Evolutionary conservation across 2,329 filamentous ascomycete species (phyloP).

Genomic region (Knoxdaviesia capensis): DNA sequence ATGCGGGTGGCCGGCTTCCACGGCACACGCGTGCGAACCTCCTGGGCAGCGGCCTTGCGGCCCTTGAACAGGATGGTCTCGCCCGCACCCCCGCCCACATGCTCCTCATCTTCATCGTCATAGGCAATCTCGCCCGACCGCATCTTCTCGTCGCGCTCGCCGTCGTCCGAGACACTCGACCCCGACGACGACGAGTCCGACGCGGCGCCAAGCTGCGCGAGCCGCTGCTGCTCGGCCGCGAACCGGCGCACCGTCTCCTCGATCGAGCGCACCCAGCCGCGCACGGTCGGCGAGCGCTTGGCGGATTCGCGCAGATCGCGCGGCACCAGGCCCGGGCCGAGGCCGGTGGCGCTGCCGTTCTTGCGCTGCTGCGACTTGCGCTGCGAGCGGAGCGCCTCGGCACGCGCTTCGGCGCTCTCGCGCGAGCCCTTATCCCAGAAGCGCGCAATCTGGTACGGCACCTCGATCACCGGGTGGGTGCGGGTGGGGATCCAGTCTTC

Average conservation of each 20-base stretch:
- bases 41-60: no score
- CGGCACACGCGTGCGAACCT: not conserved
- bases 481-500: conserved; percentile 69
- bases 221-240: conserved; percentile 30
- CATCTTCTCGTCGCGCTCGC: conserved; percentile 19
- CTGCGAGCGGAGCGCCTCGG: conserved; percentile 16
- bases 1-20: conserved; percentile 32
- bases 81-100: not conserved
- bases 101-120: conserved; percentile 14
- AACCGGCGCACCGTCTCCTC: conserved; percentile 71
- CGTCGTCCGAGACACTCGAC: conserved; percentile 20
- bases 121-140: conserved; percentile 7
- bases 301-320: conserved; percentile 62
- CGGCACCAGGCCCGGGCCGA: conserved; percentile 41
- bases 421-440: conserved; percentile 52
- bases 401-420: conserved; percentile 27
- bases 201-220: conserved; percentile 1
- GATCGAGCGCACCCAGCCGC: conserved; percentile 59
- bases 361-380: conserved; percentile 26
- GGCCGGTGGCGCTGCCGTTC: conserved; percentile 18
- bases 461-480: conserved; percentile 54
- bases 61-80: no score
- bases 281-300: conserved; percentile 63
- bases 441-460: conserved; percentile 78
- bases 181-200: conserved; percentile 8